phyloP scores from a whole-genome alignment of 208 protist genomes.

The Balamuthia mandrillaris region DNA sequence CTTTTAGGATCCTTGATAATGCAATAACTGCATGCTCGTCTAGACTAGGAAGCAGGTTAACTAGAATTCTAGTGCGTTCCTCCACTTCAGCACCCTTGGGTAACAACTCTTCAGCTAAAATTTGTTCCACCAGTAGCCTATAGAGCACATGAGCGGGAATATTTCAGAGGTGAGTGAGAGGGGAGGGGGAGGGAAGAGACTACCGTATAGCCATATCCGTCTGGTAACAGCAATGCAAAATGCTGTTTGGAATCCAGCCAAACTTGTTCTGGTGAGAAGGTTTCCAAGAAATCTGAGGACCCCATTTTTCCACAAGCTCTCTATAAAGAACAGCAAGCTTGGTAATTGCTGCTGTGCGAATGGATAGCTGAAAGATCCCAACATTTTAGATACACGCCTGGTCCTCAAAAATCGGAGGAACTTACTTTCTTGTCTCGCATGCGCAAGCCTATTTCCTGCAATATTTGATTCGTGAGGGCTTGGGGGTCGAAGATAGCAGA shows the following conservation, averaged over 20 bases:
- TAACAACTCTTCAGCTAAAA: neutral
- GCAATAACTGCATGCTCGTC: neutral
- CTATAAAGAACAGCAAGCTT: neutral
- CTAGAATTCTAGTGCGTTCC: neutral
- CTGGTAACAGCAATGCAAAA: constrained; percentile 14
- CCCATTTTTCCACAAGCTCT: neutral
- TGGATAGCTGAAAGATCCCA: neutral
- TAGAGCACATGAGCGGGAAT: neutral
- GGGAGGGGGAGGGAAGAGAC: neutral
- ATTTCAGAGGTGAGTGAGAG: neutral
- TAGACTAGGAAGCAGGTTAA: neutral
- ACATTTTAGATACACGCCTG: neutral
- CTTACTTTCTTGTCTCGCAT: constrained; percentile 9
- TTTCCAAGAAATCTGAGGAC: no score
- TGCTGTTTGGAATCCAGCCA: constrained; percentile 19
- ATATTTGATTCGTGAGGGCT: neutral
- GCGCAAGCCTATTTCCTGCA: neutral
- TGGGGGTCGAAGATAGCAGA: neutral
- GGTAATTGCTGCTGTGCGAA: neutral
- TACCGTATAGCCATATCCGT: neutral
- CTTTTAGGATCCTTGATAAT: neutral
- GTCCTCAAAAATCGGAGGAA: neutral
- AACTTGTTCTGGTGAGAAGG: constrained; percentile 11
- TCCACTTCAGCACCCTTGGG: neutral
- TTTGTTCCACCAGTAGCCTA: neutral